Evolutionary conservation across 2,329 filamentous ascomycete genomes (phyloP).

Genomic region (Diplodia seriata): DNA sequence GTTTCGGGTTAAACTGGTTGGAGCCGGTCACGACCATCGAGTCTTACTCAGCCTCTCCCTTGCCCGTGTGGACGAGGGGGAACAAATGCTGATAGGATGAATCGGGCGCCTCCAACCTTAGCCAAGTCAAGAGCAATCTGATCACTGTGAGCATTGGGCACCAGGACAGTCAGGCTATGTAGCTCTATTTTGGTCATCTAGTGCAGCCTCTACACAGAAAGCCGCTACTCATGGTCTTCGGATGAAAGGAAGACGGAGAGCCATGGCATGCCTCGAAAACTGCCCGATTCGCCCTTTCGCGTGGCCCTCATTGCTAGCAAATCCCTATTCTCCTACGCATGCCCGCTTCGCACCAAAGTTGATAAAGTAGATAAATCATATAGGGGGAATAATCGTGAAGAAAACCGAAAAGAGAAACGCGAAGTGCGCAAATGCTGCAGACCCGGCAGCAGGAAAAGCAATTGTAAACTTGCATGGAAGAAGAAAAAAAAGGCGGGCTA

Average conservation of each 20-base stretch:
- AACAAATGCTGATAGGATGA: not conserved
- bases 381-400: slow-evolving; percentile 30
- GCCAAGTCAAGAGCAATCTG: not conserved
- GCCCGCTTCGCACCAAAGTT: slow-evolving; percentile 25
- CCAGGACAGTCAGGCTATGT: not conserved
- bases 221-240: slow-evolving; percentile 23
- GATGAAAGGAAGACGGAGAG: slow-evolving; percentile 11
- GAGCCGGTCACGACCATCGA: not conserved
- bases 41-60: not conserved
- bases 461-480: not conserved
- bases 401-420: slow-evolving; percentile 24
- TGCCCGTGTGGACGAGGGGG: not conserved
- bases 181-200: slow-evolving; percentile 26
- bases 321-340: slow-evolving; percentile 7
- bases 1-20: not conserved
- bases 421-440: not conserved
- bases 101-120: not conserved
- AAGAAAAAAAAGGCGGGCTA: not conserved
- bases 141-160: not conserved
- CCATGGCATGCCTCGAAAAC: not conserved
- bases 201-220: slow-evolving; percentile 17
- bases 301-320: slow-evolving; percentile 4
- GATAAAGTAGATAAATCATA: slow-evolving; percentile 19
- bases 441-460: not conserved
- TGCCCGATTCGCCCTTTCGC: not conserved